A percentile compares a stretch with the other conserved stretches of the same genome.
Evolutionary conservation across 352 stramenopile species (phyloP).

Genomic region (Globisporangium recalcitrans): DNA sequence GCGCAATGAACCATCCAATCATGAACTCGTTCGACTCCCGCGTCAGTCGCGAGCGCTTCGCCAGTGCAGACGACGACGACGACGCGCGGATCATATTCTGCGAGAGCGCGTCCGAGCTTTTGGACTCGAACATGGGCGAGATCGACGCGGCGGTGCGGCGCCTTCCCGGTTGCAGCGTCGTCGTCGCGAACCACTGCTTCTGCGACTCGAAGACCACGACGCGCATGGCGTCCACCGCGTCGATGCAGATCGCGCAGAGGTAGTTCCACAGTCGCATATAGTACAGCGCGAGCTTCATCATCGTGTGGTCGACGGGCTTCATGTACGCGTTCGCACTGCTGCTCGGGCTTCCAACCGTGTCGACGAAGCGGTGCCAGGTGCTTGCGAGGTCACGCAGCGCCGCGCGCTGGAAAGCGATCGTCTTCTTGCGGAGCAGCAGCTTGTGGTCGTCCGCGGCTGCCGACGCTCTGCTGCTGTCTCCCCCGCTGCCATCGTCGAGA

Average conservation of each 20-base stretch:
- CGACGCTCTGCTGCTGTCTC: neutral
- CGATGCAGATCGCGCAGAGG: conserved; percentile 34
- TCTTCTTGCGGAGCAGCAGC: conserved; percentile 29
- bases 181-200: conserved; percentile 12
- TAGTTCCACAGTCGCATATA: conserved; percentile 58
- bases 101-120: conserved; percentile 31
- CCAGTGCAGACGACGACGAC: conserved; percentile 3
- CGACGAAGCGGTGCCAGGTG: conserved; percentile 29
- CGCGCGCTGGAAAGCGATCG: conserved; percentile 26
- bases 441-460: conserved; percentile 14
- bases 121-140: conserved; percentile 30
- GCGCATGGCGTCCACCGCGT: conserved; percentile 32
- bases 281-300: conserved; percentile 52
- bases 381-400: conserved; percentile 26
- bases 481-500: conserved; percentile 7
- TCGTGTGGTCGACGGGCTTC: conserved; percentile 33
- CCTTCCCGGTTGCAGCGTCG: conserved; percentile 23
- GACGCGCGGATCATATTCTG: conserved; percentile 26
- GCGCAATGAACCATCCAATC: conserved; percentile 79
- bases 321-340: conserved; percentile 11
- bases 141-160: conserved; percentile 17
- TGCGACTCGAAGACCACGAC: conserved; percentile 20
- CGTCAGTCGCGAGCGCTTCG: conserved; percentile 54
- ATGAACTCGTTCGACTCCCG: conserved; percentile 83
- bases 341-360: conserved; percentile 13